Base-by-base conservation (phyloP, 1,139 yeast species). In the Pichia inconspicua region DNA sequence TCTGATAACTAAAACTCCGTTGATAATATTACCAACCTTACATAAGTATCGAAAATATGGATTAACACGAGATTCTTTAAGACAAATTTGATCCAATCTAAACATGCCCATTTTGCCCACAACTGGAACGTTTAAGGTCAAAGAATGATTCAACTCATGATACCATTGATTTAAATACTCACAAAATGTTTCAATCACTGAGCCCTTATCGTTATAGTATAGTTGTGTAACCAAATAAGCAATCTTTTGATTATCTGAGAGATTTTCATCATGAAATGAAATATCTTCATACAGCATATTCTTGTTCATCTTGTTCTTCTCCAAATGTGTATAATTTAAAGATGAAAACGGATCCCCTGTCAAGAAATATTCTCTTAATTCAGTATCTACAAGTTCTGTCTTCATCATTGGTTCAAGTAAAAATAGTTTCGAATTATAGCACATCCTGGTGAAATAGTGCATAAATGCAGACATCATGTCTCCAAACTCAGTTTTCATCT, bases 391-490 rank as follows among this genome's bases (percentile, higher is more conserved):
- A 78, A 54, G 81, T 65, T 56, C 86, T 69, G 28, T 83, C 77
- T 49, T 37, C 6, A 65, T 86, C 85, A 88, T 66, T 10, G 90
- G 56, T 58, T 89, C 96, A 15, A 84, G 72, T 17, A 58, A 44
- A 6, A 59, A 30, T 3, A 53, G 71, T 47, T 74, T 95, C 58
- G 80, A 77, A 59, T 63, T 74, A 43, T 63, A 71, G 52, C 72
- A 70, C 53, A 66, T 75, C 63, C 66, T 66, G 50, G 75, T 77
- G 53, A 92, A 71, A 53, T 77, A 77, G 51, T 77, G 75, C 80
- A 88, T 79, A 57, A 74, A 88, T 58, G 82, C 82, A 35, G 73
- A 72, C 40, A 85, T 69, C 58, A 92, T 83, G 43, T 80, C 78
- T 42, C 80, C 83, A 9, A 85, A 76, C 52, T 82, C 88, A 25